Conservation (phyloP, 352 stramenopile species). For the Phytophthora meadii region DNA sequence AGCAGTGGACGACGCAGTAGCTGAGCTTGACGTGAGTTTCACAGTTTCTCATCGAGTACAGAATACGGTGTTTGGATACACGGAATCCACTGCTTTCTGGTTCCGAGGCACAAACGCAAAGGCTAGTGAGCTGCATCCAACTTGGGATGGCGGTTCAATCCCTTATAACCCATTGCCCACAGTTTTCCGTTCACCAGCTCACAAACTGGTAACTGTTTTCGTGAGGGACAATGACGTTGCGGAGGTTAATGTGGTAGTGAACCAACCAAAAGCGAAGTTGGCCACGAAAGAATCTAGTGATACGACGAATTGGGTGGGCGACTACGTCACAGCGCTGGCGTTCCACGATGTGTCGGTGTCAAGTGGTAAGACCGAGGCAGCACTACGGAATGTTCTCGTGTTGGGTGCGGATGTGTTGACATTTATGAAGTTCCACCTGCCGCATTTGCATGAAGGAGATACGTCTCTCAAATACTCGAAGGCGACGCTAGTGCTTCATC, state of each 20-base stretch:
- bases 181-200: constrained; percentile 54
- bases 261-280: constrained; percentile 45
- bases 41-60: constrained; percentile 68
- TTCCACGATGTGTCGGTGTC: constrained; percentile 68
- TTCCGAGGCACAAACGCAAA: constrained; percentile 37
- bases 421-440: constrained; percentile 78
- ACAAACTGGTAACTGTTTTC: constrained; percentile 55
- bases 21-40: constrained; percentile 41
- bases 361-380: constrained; percentile 7
- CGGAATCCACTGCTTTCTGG: constrained; percentile 66
- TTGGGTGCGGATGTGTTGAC: constrained; percentile 51
- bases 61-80: constrained; percentile 55
- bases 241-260: constrained; percentile 47
- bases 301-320: constrained; percentile 57
- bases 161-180: constrained; percentile 72
- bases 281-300: constrained; percentile 54
- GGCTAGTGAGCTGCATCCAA: constrained; percentile 28
- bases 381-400: constrained; percentile 55
- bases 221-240: constrained; percentile 60
- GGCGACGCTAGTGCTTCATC: constrained; percentile 50
- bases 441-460: constrained; percentile 56
- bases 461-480: constrained; percentile 40
- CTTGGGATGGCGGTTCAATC: constrained; percentile 36
- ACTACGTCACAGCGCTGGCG: constrained; percentile 50
- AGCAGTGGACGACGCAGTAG: constrained; percentile 56